These are phyloP conservation scores for Talaromyces proteolyticus DNA, from an alignment of 495 filamentous ascomycete genomes.

Conservation along the genomic window DNA sequence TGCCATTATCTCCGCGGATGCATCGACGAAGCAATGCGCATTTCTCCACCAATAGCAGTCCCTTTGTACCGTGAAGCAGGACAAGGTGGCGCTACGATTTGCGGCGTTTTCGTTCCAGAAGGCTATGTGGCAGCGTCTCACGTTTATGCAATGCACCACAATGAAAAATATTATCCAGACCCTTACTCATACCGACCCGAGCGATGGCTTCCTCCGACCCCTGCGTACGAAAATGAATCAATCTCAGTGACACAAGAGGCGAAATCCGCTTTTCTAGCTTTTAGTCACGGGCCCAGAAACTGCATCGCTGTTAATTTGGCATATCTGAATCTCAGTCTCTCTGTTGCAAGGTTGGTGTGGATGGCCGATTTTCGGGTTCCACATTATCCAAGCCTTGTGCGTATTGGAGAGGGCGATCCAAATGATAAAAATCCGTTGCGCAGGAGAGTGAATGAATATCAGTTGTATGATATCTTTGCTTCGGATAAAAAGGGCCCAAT, in stretches of 20 bases:
- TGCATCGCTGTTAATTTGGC: background rate
- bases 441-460: background rate
- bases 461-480: background rate
- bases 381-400: background rate
- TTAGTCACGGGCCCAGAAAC: background rate
- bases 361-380: background rate
- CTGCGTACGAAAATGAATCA: no score
- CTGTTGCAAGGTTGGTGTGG: background rate
- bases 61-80: background rate
- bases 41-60: background rate
- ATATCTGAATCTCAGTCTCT: background rate
- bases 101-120: background rate
- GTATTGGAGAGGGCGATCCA: background rate
- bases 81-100: background rate
- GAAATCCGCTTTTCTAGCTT: background rate
- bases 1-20: background rate
- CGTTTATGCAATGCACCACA: background rate
- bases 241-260: background rate
- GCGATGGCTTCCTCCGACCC: background rate
- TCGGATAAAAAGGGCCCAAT: slow-evolving; percentile 1
- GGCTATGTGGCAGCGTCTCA: background rate
- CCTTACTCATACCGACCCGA: background rate
- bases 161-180: background rate
- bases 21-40: background rate
- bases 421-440: background rate